Conservation (phyloP, 2,329 filamentous ascomycete genomes). For the Hypoxylon sp. region DNA sequence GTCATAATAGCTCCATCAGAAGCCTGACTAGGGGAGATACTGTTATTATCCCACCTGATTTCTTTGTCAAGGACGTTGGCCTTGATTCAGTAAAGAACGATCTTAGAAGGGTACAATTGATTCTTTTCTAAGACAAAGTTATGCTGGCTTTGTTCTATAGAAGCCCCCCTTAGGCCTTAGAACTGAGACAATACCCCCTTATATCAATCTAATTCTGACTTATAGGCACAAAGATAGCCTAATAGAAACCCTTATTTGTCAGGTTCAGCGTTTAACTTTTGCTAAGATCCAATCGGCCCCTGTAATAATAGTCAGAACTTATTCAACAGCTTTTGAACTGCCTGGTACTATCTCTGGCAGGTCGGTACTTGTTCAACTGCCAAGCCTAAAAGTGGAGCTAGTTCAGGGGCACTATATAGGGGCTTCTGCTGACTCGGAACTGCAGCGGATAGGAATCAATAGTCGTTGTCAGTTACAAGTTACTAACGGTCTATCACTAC, state of each 20-base stretch:
- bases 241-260: too few species aligned
- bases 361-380: too few species aligned
- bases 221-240: not conserved
- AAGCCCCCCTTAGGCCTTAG: not conserved
- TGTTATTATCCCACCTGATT: slow-evolving; percentile 2
- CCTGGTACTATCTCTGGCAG: too few species aligned
- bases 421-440: too few species aligned
- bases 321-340: not conserved
- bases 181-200: not conserved
- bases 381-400: too few species aligned
- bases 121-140: slow-evolving; percentile 7
- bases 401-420: too few species aligned
- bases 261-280: not conserved
- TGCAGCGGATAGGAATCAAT: too few species aligned
- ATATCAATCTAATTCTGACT: not conserved
- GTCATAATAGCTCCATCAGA: not conserved
- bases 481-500: too few species aligned
- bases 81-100: not conserved
- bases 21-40: not conserved
- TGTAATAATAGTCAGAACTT: too few species aligned
- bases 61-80: slow-evolving; percentile 1
- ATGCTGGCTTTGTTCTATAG: not conserved
- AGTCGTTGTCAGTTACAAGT: too few species aligned
- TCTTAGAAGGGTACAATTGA: slow-evolving; percentile 1
- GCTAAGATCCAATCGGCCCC: not conserved